Evolutionary conservation across 257 asterid genomes (phyloP).

Genomic region (Solanum stenotomum): DNA sequence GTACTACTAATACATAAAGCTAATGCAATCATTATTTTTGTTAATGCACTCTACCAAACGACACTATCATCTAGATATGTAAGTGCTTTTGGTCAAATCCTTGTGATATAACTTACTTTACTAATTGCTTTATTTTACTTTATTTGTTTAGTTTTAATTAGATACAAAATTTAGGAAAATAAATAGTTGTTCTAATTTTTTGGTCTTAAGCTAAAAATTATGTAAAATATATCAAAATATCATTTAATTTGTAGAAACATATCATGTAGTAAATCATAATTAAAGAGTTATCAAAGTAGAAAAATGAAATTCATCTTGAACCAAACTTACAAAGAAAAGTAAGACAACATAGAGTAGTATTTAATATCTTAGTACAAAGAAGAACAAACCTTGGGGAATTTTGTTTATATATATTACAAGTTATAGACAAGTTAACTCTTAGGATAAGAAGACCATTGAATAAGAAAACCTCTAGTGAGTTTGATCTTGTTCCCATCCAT

Average conservation of each 20-base stretch:
- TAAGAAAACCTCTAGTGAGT: not conserved
- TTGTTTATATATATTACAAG: too few relatives aligned
- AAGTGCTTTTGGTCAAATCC: not conserved
- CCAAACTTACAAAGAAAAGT: too few relatives aligned
- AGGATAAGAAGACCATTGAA: not conserved
- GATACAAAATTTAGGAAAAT: not conserved
- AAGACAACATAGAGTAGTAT: too few relatives aligned
- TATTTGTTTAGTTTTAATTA: not conserved
- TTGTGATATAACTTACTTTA: not conserved
- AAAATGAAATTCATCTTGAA: not conserved
- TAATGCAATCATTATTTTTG: too few relatives aligned
- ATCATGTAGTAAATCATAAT: not conserved
- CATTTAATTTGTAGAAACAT: not conserved
- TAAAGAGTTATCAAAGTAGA: not conserved
- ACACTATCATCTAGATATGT: not conserved
- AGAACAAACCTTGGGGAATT: too few relatives aligned
- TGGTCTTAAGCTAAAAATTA: not conserved
- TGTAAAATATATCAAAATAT: not conserved
- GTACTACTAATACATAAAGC: too few relatives aligned
- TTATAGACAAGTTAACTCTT: too few relatives aligned
- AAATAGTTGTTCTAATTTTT: not conserved
- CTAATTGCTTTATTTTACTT: not conserved
- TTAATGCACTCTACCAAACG: not conserved
- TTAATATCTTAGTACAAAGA: too few relatives aligned
- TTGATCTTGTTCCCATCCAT: not conserved